Evolutionary conservation across 2,329 filamentous ascomycete genomes (phyloP), one percentile per base, ranked within the genome.

Genomic region (Trichophyton equinum): DNA sequence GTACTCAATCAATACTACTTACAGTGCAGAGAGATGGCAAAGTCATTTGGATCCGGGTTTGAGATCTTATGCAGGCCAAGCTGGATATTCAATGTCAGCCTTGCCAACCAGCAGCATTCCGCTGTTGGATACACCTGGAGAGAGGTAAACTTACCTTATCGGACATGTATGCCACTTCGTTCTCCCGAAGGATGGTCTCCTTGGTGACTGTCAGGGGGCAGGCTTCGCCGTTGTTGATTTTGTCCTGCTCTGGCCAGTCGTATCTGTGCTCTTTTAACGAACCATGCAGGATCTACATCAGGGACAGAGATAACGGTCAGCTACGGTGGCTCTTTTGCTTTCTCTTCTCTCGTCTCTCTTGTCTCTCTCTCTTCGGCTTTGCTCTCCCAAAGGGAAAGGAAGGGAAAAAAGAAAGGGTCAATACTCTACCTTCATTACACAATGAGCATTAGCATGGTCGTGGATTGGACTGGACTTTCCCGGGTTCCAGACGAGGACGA

Each of bases 401-500:
- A 25, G 8, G 8, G 40, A 15, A 9, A 44, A 44, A 44, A 44
- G n/a, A 44, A 44, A 44, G n/a, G 40, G 11, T 44, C n/a, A 44
- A 44, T 44, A 57, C 55, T 44, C 9, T 71, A 76, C 76, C 73
- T 85, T 95, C 89, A 96, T 96, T 67, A 96, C 78, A 74, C 91
- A 96, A 72, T 96, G 91, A 44, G 91, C 89, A 64, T 92, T 89
- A 70, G 86, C 86, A 73, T 90, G 87, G 72, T 96, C 91, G 71
- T 96, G 91, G 70, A 96, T 90, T 9, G 88, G 86, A 68, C 87
- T 92, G 42, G 83, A 83, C 75, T 89, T 89, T 58, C 88, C 87
- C 0, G 91, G 91, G 15, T 85, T 86, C 91, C 91, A 96, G 44
- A 95, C 91, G 46, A 96, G 82, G 56, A 96, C 83, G 64, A 95